Evolutionary conservation across 2,329 filamentous ascomycete species (phyloP).

Genomic region (Colletotrichum tropicale): DNA sequence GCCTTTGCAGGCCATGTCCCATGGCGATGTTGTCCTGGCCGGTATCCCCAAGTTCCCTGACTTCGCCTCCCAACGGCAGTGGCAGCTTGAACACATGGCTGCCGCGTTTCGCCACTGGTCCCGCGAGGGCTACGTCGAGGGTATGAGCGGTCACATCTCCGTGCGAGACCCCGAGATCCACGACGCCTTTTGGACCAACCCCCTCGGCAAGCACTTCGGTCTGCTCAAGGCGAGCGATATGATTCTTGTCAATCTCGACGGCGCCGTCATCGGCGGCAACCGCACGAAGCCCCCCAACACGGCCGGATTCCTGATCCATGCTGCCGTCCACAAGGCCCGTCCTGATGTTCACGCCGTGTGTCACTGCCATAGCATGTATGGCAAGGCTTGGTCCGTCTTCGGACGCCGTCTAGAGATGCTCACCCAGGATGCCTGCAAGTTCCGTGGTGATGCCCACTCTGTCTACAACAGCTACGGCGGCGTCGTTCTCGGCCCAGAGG

Average conservation of each 20-base stretch:
- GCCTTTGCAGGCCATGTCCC: conserved; percentile 39
- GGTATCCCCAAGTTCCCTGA: conserved; percentile 37
- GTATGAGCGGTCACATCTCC: conserved; percentile 71
- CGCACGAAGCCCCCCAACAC: conserved; percentile 64
- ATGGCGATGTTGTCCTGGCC: conserved; percentile 31
- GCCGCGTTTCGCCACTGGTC: conserved; percentile 72
- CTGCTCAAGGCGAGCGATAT: conserved; percentile 70
- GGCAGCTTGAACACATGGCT: conserved; percentile 65
- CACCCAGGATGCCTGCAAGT: conserved; percentile 67
- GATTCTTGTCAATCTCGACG: conserved; percentile 66
- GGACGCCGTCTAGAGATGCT: conserved; percentile 69
- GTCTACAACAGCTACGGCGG: conserved; percentile 64
- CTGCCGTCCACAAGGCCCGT: conserved; percentile 67
- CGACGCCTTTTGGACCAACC: conserved; percentile 71
- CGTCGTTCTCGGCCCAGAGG: conserved; percentile 61
- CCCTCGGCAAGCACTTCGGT: conserved; percentile 69
- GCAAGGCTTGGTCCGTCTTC: conserved; percentile 71
- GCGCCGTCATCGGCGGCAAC: conserved; percentile 69
- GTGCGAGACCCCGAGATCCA: conserved; percentile 67
- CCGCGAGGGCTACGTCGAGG: conserved; percentile 69
- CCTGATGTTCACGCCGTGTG: conserved; percentile 70
- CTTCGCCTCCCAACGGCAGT: conserved; percentile 48
- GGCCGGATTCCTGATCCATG: conserved; percentile 74
- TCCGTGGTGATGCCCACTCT: conserved; percentile 65
- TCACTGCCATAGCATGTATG: conserved; percentile 68